phyloP scores from a whole-genome alignment of 129 eudicot genomes.

The Arctium lappa region DNA sequence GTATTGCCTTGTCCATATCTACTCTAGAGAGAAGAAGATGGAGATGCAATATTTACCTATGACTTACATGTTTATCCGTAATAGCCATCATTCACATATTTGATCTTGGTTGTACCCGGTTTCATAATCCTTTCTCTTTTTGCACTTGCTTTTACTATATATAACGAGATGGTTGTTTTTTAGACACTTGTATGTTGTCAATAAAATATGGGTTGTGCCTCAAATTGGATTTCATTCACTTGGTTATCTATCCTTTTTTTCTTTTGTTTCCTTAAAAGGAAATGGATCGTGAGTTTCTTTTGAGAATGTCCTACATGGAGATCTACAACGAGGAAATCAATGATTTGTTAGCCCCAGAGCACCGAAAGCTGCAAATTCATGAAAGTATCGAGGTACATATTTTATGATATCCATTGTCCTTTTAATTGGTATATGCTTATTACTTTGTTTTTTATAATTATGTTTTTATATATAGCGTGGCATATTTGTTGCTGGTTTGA shows the following conservation, averaged over 20 bases:
- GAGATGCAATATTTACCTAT: background rate
- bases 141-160: background rate
- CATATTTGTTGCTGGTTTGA: conserved; percentile 92
- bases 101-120: background rate
- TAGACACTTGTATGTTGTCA: background rate
- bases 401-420: background rate
- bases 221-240: background rate
- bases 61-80: background rate
- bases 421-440: background rate
- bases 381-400: conserved; percentile 81
- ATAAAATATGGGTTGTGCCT: background rate
- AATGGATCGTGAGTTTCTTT: conserved; percentile 76
- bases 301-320: conserved; percentile 98
- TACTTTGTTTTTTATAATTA: background rate
- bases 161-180: background rate
- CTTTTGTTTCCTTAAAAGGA: conserved; percentile 34
- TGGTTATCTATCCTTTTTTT: background rate
- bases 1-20: background rate
- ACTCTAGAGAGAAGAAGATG: background rate
- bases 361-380: conserved; percentile 84
- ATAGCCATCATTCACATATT: background rate
- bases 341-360: conserved; percentile 92
- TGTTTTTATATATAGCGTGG: conserved; percentile 59
- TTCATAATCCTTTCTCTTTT: background rate
- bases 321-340: conserved; percentile 96